A percentile compares a stretch with the other conserved stretches of the same genome.
Conservation (phyloP, 148 eudicot species). For the Rhododendron molle region DNA sequence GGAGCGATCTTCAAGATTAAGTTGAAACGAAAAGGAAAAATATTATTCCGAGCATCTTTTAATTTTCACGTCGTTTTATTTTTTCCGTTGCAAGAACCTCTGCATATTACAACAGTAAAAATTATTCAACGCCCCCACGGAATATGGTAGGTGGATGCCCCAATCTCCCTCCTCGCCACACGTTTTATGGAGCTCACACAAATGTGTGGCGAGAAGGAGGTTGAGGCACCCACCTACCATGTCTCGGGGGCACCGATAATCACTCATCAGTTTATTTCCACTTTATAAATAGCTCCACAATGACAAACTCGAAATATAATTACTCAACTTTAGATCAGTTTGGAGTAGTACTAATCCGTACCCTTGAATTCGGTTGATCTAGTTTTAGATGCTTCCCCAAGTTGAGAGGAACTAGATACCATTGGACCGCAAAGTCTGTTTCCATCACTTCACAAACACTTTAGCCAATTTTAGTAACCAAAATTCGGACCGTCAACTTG, state of each 20-base stretch:
- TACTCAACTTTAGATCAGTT: background rate
- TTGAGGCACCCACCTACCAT: background rate
- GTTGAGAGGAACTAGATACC: constrained; percentile 5
- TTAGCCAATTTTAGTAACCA: background rate
- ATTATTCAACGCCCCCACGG: too few species aligned
- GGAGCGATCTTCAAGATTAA: too few species aligned
- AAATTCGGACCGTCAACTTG: background rate
- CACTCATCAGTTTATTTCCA: background rate
- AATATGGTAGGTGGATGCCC: too few species aligned
- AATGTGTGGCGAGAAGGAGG: background rate
- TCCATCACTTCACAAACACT: background rate
- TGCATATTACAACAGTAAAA: too few species aligned
- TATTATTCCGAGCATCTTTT: background rate
- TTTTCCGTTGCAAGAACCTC: too few species aligned
- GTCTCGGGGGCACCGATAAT: background rate
- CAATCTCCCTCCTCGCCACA: background rate
- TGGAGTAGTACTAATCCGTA: background rate
- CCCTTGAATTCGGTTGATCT: background rate
- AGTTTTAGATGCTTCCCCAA: background rate
- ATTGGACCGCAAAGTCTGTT: background rate
- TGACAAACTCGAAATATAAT: background rate
- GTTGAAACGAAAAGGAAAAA: too few species aligned
- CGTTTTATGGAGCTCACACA: background rate
- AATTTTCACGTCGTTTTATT: too few species aligned
- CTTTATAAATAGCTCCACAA: background rate